Base-by-base conservation (phyloP, 106 monocot genomes). In the Dendrobium nobile region DNA sequence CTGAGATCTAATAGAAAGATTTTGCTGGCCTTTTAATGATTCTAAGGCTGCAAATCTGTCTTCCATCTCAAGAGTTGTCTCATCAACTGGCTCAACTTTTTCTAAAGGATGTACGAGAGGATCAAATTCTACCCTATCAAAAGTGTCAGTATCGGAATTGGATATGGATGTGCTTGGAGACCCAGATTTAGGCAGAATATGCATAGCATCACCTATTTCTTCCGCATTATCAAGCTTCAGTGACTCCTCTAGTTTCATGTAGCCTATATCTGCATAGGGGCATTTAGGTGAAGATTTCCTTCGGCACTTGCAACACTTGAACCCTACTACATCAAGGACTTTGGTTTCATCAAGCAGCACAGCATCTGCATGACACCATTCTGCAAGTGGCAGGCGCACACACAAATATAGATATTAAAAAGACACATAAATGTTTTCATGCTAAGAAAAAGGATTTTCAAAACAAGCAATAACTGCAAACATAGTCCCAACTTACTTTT, bases 301-400 rank as follows among this genome's bases (percentile, higher is more conserved):
- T 20, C 92, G 88, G 72, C 96, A 93, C 73, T 83, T 92, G 77
- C 86, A 84, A 72, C 96, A 96, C 61, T 91, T 92, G 81, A 87
- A 96, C 10, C 92, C 92, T 5, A 92, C 77, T 79, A 96, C 78
- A 18, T 92, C 81, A 65, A 56, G 73, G 20, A 94, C 79, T 75
- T 89, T 81, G 6, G 84, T 55, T 89, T 96, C 93, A 80, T 90
- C 75, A 20, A 96, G 88, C 16, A 86, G 72, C 73, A 96, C 42
- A 31, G 96, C 90, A 75, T 92, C 96, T 18, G 86, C 96, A 94
- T 96, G 96, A 55, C 79, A 90, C 96, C 96, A 96, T 77, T 67
- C 93, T 96, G 92, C 65, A 82, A 72, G 31, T 55, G 17, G 74
- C 31, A 55, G 31, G 7, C 40, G 67, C 16, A 79, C 18, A 65